A percentile compares a stretch with the other conserved stretches of the same genome.
These are phyloP conservation scores for Leersia perrieri DNA, from an alignment of 176 grass and related monocot genomes.

Conservation along the genomic window DNA sequence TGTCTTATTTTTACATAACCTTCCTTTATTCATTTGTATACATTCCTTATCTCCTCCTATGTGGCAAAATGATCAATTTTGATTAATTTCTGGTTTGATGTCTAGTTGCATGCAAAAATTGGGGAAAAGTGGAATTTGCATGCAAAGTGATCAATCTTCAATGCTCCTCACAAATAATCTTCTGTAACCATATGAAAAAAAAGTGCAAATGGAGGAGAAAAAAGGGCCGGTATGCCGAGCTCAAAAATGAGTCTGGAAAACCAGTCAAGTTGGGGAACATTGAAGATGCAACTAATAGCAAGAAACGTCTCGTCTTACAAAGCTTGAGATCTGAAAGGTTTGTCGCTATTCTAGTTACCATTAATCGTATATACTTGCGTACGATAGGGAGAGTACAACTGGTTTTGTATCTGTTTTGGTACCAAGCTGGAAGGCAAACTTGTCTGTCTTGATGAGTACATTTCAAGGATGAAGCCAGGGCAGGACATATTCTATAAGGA, in stretches of 20 bases:
- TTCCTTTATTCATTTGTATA: too few relatives aligned
- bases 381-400: constrained; percentile 11
- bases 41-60: too few relatives aligned
- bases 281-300: constrained; percentile 93
- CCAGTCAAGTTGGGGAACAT: constrained; percentile 92
- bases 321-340: constrained; percentile 93
- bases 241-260: constrained; percentile 98
- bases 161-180: not conserved
- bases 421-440: constrained; percentile 95
- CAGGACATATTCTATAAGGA: constrained; percentile 96
- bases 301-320: constrained; percentile 87
- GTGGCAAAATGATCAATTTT: too few relatives aligned
- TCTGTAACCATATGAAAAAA: constrained; percentile 54
- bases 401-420: constrained; percentile 45
- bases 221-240: constrained; percentile 79
- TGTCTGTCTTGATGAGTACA: constrained; percentile 84
- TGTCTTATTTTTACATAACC: too few relatives aligned
- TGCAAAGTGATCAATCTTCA: too few relatives aligned
- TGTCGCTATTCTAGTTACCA: not conserved
- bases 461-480: constrained; percentile 90
- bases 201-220: constrained; percentile 67
- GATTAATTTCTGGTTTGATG: too few relatives aligned
- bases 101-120: too few relatives aligned
- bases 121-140: too few relatives aligned
- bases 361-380: not conserved